These are phyloP conservation scores for Cutaneotrichosporon mucoides DNA, from an alignment of 1,284 basidiomycete species.

Conservation along the genomic window DNA sequence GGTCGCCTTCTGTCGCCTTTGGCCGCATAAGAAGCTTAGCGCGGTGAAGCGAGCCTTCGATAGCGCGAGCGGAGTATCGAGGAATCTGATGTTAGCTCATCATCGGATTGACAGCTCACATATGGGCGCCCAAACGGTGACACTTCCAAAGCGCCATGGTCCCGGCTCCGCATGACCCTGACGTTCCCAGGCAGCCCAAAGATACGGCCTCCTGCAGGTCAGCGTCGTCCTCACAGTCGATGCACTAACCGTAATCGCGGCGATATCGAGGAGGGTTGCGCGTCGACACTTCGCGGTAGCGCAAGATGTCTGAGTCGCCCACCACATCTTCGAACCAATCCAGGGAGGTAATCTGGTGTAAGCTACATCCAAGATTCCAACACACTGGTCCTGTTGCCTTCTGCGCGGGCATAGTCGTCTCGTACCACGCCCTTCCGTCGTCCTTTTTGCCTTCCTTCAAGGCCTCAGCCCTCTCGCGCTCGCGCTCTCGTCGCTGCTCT, in stretches of 20 bases:
- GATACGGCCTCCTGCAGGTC: conserved; percentile 23
- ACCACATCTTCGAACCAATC: conserved; percentile 30
- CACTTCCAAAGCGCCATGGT: conserved; percentile 29
- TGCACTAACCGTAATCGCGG: conserved; percentile 26
- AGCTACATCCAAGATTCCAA: background rate
- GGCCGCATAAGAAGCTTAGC: conserved; percentile 15
- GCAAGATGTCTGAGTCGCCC: conserved; percentile 30
- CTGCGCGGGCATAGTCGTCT: conserved; percentile 12
- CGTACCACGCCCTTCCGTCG: conserved; percentile 1
- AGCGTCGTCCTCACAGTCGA: background rate
- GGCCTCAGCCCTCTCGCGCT: conserved; percentile 8
- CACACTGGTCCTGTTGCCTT: conserved; percentile 7
- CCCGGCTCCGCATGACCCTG: conserved; percentile 25
- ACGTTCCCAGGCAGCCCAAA: conserved; percentile 26
- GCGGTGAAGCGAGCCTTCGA: conserved; percentile 10
- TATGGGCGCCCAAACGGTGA: conserved; percentile 32
- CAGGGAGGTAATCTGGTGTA: conserved; percentile 14
- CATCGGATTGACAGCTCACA: no score
- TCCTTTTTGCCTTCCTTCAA: conserved; percentile 7
- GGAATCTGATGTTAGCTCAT: no score
- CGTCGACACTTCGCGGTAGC: conserved; percentile 24
- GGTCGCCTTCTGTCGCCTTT: background rate
- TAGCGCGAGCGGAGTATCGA: conserved; percentile 12
- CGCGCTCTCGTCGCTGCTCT: conserved; percentile 13
- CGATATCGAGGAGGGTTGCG: conserved; percentile 26